A percentile compares a stretch with the other conserved stretches of the same genome.
phyloP scores from a whole-genome alignment of 2,329 filamentous ascomycete genomes.

The Ascochyta pisi region DNA sequence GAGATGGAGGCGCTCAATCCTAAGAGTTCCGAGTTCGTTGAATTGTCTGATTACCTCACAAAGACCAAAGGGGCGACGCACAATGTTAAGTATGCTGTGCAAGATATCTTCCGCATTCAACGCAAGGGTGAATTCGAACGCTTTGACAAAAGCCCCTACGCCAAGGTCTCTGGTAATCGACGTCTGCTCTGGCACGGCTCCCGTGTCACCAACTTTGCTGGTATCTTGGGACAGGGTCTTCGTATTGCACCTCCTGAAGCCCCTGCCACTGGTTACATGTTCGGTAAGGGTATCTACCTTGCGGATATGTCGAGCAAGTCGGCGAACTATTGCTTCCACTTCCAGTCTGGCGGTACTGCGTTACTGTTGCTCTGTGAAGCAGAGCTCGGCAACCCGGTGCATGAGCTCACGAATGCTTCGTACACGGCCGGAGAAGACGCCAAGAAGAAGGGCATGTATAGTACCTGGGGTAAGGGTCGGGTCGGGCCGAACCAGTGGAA shows the following conservation, averaged over 20 bases:
- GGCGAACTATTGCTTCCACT: conserved; percentile 74
- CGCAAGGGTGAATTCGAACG: conserved; percentile 74
- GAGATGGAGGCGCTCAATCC: conserved; percentile 76
- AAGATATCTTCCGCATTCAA: conserved; percentile 84
- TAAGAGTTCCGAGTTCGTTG: conserved; percentile 66
- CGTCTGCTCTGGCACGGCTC: conserved; percentile 89
- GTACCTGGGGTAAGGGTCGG: conserved; percentile 74
- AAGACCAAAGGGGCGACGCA: conserved; percentile 74
- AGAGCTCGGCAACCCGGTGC: conserved; percentile 78
- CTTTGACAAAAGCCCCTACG: conserved; percentile 65
- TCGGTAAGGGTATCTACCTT: conserved; percentile 88
- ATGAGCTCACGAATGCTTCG: conserved; percentile 64
- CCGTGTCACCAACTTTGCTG: conserved; percentile 81
- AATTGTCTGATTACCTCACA: conserved; percentile 71
- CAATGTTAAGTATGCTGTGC: conserved; percentile 63
- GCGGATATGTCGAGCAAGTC: conserved; percentile 83
- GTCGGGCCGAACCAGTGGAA: conserved; percentile 75
- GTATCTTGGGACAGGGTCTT: conserved; percentile 85
- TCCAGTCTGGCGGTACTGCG: conserved; percentile 70
- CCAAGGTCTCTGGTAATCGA: conserved; percentile 66
- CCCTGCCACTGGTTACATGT: conserved; percentile 83
- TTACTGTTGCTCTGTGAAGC: conserved; percentile 85
- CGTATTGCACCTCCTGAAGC: conserved; percentile 89
- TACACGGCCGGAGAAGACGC: conserved; percentile 71
- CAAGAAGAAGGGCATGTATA: conserved; percentile 64